Evolutionary conservation across 1,139 yeast species (phyloP), one percentile per base, ranked within the genome.

Genomic region (Pichia sp.): DNA sequence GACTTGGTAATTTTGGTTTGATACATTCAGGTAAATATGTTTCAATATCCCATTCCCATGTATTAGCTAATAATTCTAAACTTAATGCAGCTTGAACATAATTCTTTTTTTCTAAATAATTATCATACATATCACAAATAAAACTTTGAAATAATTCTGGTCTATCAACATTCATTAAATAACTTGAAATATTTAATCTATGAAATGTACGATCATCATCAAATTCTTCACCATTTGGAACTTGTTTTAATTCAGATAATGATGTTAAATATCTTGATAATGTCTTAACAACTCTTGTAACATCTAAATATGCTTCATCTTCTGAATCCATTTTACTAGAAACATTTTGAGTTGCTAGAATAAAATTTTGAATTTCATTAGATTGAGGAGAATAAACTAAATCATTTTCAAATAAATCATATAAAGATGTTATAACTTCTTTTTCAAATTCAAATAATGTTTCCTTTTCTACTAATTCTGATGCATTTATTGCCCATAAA

Each of bases 181-280:
- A 86, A 44, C 89, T 83, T 56, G 86, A 79, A 59, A 87, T 83
- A 59, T 83, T 85, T 60, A 88, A 73, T 53, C 81, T 80, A 62
- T 85, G 86, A 76, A 86, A 84, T 3, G 89, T 83, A 62, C 96
- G 73, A 64, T 88, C 96, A 61, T 86, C 95, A 58, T 85, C 92
- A 66, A 84, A 88, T 59, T 88, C 95, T 43, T 83, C 82, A 27
- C 90, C 92, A 45, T 76, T 76, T 27, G 96, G 96, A 50, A 88
- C 87, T 56, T 78, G 76, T 56, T 78, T 78, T 58, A 85, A 76
- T 59, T 86, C 88, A 53, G 81, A 74, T 60, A 86, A 73, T 28
- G 82, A 79, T 47, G 76, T 78, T 53, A 87, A 67, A 66, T 87
- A 86, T 34, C 80, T 83, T 36, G 80, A 65, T 40, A 86, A 63